These are phyloP conservation scores for Primulina huaijiensis DNA, from an alignment of 257 asterid species.

Conservation along the genomic window DNA sequence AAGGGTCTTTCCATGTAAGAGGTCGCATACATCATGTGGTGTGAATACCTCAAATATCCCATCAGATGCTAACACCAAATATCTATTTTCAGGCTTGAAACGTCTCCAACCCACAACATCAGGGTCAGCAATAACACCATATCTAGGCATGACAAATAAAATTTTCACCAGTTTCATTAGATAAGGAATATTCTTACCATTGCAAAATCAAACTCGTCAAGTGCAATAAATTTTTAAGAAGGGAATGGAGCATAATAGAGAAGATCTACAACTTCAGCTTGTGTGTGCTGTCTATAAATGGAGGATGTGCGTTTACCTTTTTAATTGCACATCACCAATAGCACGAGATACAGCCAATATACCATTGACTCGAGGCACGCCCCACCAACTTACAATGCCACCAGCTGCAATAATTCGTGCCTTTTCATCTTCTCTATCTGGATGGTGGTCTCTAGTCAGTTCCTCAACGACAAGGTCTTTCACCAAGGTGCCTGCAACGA, in stretches of 20 bases:
- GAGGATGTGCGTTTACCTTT: slow-evolving; percentile 38
- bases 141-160: slow-evolving; percentile 32
- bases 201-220: not conserved
- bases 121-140: slow-evolving; percentile 66
- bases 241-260: not conserved
- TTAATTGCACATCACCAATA: slow-evolving; percentile 59
- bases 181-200: no score
- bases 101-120: slow-evolving; percentile 56
- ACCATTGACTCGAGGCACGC: slow-evolving; percentile 71
- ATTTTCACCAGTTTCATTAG: not conserved
- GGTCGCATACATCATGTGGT: slow-evolving; percentile 51
- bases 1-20: slow-evolving; percentile 25
- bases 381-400: slow-evolving; percentile 36
- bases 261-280: not conserved
- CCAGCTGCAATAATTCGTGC: slow-evolving; percentile 58
- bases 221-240: not conserved
- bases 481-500: slow-evolving; percentile 23
- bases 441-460: slow-evolving; percentile 74
- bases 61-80: slow-evolving; percentile 65
- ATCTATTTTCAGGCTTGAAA: slow-evolving; percentile 35
- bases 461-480: slow-evolving; percentile 42
- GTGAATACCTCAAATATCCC: slow-evolving; percentile 66
- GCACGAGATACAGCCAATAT: slow-evolving; percentile 71
- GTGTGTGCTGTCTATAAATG: slow-evolving; percentile 1
- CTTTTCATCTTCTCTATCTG: slow-evolving; percentile 65